Base-by-base conservation (phyloP, 805 yeast species). In the Cyberlindnera petersonii region DNA sequence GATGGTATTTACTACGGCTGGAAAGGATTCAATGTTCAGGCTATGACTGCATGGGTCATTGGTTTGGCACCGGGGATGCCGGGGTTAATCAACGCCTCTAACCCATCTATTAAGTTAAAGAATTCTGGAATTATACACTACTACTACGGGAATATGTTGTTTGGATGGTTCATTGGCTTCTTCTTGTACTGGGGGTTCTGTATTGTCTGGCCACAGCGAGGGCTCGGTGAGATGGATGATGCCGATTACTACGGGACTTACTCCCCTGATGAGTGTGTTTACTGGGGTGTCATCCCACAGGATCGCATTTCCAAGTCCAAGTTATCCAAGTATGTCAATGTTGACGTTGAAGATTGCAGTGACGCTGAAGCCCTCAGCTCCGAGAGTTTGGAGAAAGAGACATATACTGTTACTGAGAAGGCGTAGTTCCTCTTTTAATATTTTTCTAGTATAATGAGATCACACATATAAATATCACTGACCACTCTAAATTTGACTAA, bases 61-160 rank as follows among this genome's bases (percentile, higher is more conserved):
- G 69, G 70, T 24, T 59, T 67, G 51, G 64, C 68, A 8, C 77
- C 76, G 13, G 74, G 74, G n/a, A 40, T 74, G 22, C 79, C 79
- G 2, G 79, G 79, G 24, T 62, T 54, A 46, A 65, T 59, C 46
- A 64, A 51, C 66, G 62, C 49, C 51, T 59, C 56, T 29, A 63
- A 53, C 35, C 37, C 43, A 8, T 17, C n/a, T 7, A 22, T 39
- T 17, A 11, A 11, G 6, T 18, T 61, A 40, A 48, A 56, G 20
- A 42, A 52, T 30, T 9, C 9, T 4, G 77, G 76, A n/a, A 59
- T 65, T 13, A 55, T 59, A 9, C 63, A 68, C 39, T 69, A 61
- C 49, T 72, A 63, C 49, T 58, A 65, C 35, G 74, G 71, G 34
- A 70, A 68, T 38, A 58, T 66, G 15, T 56, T 71, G 43, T 69